Percentiles rank a stretch among this genome's conserved stretches.
Conservation (phyloP, 1,284 basidiomycete genomes). For the Naganishia sp. region DNA sequence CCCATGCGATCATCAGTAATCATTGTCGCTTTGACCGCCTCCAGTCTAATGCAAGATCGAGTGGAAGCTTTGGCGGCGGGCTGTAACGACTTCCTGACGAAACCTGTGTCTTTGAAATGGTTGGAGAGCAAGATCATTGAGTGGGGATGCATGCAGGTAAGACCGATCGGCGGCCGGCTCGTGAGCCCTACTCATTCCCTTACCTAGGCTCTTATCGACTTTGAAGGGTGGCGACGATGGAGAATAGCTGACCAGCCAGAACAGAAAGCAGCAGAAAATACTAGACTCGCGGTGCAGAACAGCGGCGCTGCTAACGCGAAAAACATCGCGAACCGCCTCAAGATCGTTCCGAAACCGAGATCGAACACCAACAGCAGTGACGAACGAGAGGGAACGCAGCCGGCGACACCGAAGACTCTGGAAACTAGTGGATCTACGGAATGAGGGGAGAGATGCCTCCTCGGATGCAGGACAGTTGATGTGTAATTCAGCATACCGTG, state of each 20-base stretch:
- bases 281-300: constrained; percentile 46
- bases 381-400: not conserved
- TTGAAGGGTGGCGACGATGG: constrained; percentile 54
- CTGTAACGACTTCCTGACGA: constrained; percentile 98
- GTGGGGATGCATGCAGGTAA: constrained; percentile 68
- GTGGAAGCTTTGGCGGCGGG: constrained; percentile 94
- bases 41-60: constrained; percentile 86
- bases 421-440: not conserved
- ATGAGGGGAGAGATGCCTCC: not conserved
- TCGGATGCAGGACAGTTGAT: not conserved
- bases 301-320: constrained; percentile 49
- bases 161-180: constrained; percentile 27
- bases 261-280: constrained; percentile 37
- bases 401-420: not conserved
- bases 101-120: constrained; percentile 94
- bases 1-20: constrained; percentile 93
- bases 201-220: constrained; percentile 52
- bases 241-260: constrained; percentile 45
- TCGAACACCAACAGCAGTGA: constrained; percentile 14
- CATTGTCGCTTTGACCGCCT: constrained; percentile 96
- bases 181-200: not conserved
- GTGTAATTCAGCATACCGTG: not conserved
- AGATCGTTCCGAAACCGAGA: constrained; percentile 20
- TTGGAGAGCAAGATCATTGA: constrained; percentile 98
- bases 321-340: constrained; percentile 39